phyloP scores from a whole-genome alignment of 345 rosid species.

The Laguncularia racemosa region DNA sequence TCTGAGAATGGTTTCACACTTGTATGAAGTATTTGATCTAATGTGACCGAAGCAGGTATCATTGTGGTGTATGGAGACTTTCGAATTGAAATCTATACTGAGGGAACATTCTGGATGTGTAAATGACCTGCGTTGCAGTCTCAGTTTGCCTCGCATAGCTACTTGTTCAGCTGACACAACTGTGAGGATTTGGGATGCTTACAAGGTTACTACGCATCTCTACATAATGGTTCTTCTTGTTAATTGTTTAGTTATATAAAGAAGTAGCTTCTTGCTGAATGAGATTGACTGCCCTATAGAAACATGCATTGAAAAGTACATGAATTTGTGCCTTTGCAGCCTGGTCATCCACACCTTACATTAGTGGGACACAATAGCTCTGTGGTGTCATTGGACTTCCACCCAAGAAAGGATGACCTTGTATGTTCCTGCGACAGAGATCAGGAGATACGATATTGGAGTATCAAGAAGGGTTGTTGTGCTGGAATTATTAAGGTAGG shows the following conservation, averaged over 20 bases:
- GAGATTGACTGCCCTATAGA: too few species aligned
- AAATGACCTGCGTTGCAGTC: slow-evolving; percentile 66
- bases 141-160: slow-evolving; percentile 50
- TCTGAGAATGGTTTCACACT: neutral
- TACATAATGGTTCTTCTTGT: slow-evolving; percentile 2
- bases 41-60: slow-evolving; percentile 33
- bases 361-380: slow-evolving; percentile 54
- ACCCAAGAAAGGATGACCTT: slow-evolving; percentile 58
- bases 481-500: slow-evolving; percentile 51
- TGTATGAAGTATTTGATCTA: neutral
- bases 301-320: neutral
- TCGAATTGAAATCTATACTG: slow-evolving; percentile 36
- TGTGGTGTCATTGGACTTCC: slow-evolving; percentile 67
- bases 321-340: slow-evolving; percentile 28
- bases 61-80: slow-evolving; percentile 55
- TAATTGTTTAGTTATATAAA: neutral
- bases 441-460: slow-evolving; percentile 69
- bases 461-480: slow-evolving; percentile 54
- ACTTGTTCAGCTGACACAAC: slow-evolving; percentile 66
- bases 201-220: slow-evolving; percentile 36
- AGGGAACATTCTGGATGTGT: slow-evolving; percentile 56
- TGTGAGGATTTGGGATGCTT: slow-evolving; percentile 64
- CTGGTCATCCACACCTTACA: slow-evolving; percentile 40
- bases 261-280: too few species aligned
- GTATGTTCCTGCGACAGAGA: slow-evolving; percentile 57